Evolutionary conservation across 2,329 filamentous ascomycete genomes (phyloP), one percentile per base, ranked within the genome.

Genomic region (Trichoderma cornu-damae): DNA sequence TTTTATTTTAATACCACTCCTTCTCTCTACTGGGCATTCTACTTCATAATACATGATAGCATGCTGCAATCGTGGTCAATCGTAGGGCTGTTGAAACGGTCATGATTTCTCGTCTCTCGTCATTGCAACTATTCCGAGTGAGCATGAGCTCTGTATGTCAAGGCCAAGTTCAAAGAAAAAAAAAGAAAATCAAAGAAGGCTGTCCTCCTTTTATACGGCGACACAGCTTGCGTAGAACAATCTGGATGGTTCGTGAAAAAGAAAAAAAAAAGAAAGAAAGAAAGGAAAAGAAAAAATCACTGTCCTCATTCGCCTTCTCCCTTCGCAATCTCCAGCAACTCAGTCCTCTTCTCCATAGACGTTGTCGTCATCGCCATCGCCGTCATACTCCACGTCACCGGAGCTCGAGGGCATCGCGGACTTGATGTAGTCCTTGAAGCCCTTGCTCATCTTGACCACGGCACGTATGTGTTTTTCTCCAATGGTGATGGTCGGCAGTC

Each of bases 381-480:
- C 57, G 3, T 57, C 52, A 9, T 59, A 59, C 16, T 59, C 57
- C 3, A 40, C 20, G n/a, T 50, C 55, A 16, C 52, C 18, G 6
- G 60, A 40, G 3, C 62, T 61, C 6, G 12, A 11, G 8, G 43
- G 30, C 32, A n/a, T 22, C 35, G 40, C 16, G 1, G 40, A 56
- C 38, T 66, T 65, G 35, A 69, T 66, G 42, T 69, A 71, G 44
- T 71, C 63, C n/a, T 67, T 68, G 63, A 71, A 71, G 12, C 66
- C 65, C 34, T 65, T 64, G 50, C 68, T 71, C 67, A 71, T 69
- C 63, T 71, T 69, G 38, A 69, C 67, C n/a, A 71, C 69, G 14
- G 69, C 69, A 3, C 67, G 65, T 14, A 71, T 53, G 35, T 71
- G 69, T 62, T 69, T 70, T 59, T 70, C 68, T 4, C 59, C 56